These are phyloP conservation scores for Eucalyptus cladocalyx DNA, from an alignment of 345 rosid species.

Conservation along the genomic window DNA sequence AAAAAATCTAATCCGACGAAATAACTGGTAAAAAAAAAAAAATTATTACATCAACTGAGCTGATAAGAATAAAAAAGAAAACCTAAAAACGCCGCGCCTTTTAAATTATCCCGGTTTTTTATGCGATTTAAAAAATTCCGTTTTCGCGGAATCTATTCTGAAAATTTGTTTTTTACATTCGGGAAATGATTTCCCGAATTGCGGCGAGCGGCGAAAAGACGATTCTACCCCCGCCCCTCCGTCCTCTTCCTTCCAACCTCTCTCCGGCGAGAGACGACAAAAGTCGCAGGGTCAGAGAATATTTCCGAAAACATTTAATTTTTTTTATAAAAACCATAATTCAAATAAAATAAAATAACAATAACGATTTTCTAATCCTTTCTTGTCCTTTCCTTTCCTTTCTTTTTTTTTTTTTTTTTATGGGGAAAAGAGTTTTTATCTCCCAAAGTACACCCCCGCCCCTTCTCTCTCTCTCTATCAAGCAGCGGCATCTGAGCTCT, in stretches of 20 bases:
- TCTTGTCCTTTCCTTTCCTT: background rate
- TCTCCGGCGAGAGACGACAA: background rate
- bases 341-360: background rate
- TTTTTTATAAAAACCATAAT: background rate
- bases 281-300: background rate
- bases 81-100: background rate
- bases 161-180: background rate
- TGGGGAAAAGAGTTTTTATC: background rate
- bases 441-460: background rate
- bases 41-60: background rate
- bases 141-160: background rate
- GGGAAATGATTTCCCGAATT: background rate
- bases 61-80: background rate
- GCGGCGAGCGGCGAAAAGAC: background rate
- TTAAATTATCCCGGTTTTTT: background rate
- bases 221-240: background rate
- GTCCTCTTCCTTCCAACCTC: background rate
- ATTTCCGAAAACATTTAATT: background rate
- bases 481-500: background rate
- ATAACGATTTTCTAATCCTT: background rate
- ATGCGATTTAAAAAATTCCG: background rate
- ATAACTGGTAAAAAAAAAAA: background rate
- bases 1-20: background rate
- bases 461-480: background rate
- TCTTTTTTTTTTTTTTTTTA: background rate